These are phyloP conservation scores for Termitomyces sp. DNA, from an alignment of 768 basidiomycete genomes.

Conservation along the genomic window DNA sequence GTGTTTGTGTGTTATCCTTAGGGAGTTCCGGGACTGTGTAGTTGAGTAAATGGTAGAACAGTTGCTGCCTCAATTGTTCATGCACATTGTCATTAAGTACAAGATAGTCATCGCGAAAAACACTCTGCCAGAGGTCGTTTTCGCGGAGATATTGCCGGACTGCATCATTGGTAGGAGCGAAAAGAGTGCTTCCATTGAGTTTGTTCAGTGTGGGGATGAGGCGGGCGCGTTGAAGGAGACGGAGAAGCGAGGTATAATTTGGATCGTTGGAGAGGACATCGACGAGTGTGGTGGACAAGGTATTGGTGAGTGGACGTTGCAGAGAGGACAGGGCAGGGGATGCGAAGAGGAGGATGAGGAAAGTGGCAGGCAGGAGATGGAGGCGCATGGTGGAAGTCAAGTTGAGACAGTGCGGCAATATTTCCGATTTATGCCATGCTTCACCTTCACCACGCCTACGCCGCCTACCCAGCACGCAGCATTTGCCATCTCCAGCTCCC, in stretches of 20 bases:
- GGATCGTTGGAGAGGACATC: slow-evolving; percentile 72
- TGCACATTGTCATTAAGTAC: slow-evolving; percentile 72
- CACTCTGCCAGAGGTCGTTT: slow-evolving; percentile 32
- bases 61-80: slow-evolving; percentile 79
- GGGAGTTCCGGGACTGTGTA: slow-evolving; percentile 53
- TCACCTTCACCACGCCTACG: slow-evolving; percentile 32
- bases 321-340: slow-evolving; percentile 23
- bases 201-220: slow-evolving; percentile 90
- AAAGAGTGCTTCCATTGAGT: slow-evolving; percentile 79
- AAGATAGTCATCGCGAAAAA: slow-evolving; percentile 31
- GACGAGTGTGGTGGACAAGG: slow-evolving; percentile 57
- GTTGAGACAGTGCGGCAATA: not conserved
- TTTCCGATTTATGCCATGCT: slow-evolving; percentile 25
- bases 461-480: slow-evolving; percentile 47
- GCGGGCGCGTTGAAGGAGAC: slow-evolving; percentile 75
- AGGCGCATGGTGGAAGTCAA: slow-evolving; percentile 14
- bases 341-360: slow-evolving; percentile 23
- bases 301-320: slow-evolving; percentile 25
- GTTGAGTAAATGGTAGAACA: slow-evolving; percentile 94
- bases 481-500: slow-evolving; percentile 56
- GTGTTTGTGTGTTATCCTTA: slow-evolving; percentile 33
- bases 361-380: slow-evolving; percentile 13
- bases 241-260: slow-evolving; percentile 73
- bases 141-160: slow-evolving; percentile 44
- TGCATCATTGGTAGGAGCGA: slow-evolving; percentile 95